Base-by-base conservation (phyloP, 2,329 filamentous ascomycete species). In the Metarhizium humberi region DNA sequence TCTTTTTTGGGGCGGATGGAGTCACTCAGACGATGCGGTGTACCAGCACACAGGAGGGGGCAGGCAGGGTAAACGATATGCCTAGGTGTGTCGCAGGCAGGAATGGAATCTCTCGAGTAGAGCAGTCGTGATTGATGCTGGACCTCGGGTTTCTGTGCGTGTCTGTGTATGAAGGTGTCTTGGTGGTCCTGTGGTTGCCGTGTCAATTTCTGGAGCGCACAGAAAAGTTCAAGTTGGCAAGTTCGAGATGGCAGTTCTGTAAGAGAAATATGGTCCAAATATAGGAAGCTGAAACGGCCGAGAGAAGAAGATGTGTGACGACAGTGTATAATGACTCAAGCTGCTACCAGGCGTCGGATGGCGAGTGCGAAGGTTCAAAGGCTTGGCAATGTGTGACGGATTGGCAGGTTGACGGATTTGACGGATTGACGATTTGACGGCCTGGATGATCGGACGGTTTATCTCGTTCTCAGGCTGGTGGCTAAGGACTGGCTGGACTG, bases 1-100 rank as follows among this genome's bases (percentile, higher is more conserved):
- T 47, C 53, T 56, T 42, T 53, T 20, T 50, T 40, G 40, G 40
- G 46, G 43, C 38, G 51, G 38, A 51, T 25, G 32, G 52, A 52
- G 57, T 56, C 57, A 52, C 51, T 56, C 58, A 59, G 45, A 40
- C 49, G 51, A 61, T 53, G 56, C 55, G 52, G 57, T 58, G 57
- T 59, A 59, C 51, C 59, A 58, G 55, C 47, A 58, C 57, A 56
- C 58, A 58, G 50, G 47, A 20, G 42, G 50, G 14, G 5, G 47
- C 42, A 32, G 5, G 47, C 42, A 32, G 4, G 42, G 34, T 50
- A 52, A 16, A 30, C 29, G 34, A 52, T 52, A 38, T 53, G 51
- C 51, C 53, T 55, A 46, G 50, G 43, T 40, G 46, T 56, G 47
- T 50, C 43, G 55, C 51, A 4, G 18, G 50, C 51, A 6, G 14